Evolutionary conservation across 768 basidiomycete species (phyloP).

Genomic region (Mycena floridula): DNA sequence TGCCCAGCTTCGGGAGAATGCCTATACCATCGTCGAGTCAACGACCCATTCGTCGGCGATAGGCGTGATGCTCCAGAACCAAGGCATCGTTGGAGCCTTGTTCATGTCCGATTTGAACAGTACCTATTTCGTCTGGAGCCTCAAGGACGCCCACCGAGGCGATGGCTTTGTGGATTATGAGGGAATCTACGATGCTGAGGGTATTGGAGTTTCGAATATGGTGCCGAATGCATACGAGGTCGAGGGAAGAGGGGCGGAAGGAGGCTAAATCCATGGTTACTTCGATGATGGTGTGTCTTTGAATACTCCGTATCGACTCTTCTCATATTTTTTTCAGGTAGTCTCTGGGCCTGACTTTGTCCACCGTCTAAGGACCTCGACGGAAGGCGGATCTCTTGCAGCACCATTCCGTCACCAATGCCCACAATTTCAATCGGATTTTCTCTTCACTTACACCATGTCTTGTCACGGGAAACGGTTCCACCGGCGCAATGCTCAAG

Average conservation of each 20-base stretch:
- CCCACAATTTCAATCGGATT: constrained; percentile 91
- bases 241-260: constrained; percentile 65
- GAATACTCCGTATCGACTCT: too few relatives aligned
- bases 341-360: constrained; percentile 66
- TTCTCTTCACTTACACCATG: constrained; percentile 96
- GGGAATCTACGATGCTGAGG: constrained; percentile 77
- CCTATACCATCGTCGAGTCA: too few relatives aligned
- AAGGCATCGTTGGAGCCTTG: constrained; percentile 71
- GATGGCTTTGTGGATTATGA: constrained; percentile 93
- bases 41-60: constrained; percentile 94
- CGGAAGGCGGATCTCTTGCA: too few relatives aligned
- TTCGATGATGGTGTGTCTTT: constrained; percentile 90
- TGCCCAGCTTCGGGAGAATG: too few relatives aligned
- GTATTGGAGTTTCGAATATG: constrained; percentile 86
- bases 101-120: too few relatives aligned
- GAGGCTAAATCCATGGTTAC: constrained; percentile 76
- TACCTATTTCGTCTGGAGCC: constrained; percentile 89
- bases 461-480: constrained; percentile 94
- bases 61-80: constrained; percentile 74
- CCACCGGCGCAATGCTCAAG: constrained; percentile 60
- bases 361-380: constrained; percentile 48
- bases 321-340: too few relatives aligned
- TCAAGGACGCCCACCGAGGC: constrained; percentile 91
- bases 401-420: too few relatives aligned
- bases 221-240: constrained; percentile 83